Evolutionary conservation across 805 yeast genomes (phyloP).

Genomic region (Cyberlindnera amylophila): DNA sequence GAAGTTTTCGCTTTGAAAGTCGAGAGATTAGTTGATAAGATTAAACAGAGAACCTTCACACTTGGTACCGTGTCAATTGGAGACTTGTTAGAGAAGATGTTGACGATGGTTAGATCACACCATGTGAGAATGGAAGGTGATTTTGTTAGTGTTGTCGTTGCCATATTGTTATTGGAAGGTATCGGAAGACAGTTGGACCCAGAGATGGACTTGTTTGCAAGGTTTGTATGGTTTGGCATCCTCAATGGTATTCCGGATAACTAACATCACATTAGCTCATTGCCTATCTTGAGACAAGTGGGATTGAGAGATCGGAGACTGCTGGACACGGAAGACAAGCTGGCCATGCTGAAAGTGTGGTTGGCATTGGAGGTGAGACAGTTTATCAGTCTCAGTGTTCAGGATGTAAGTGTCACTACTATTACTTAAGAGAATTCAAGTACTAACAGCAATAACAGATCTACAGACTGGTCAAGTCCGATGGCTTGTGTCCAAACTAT

Average conservation of each 20-base stretch:
- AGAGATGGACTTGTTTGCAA: constrained; percentile 87
- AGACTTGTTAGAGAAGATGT: constrained; percentile 79
- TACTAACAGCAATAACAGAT: constrained; percentile 31
- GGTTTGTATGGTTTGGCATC: constrained; percentile 64
- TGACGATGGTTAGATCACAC: constrained; percentile 86
- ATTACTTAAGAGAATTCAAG: background rate
- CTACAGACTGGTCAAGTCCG: constrained; percentile 55
- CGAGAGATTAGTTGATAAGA: constrained; percentile 73
- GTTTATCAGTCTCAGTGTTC: constrained; percentile 76
- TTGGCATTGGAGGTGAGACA: constrained; percentile 84
- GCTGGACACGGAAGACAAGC: constrained; percentile 53
- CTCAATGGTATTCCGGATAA: constrained; percentile 32
- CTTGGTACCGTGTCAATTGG: constrained; percentile 91
- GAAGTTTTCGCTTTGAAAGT: constrained; percentile 88
- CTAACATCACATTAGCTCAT: constrained; percentile 23
- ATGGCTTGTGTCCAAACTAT: constrained; percentile 62
- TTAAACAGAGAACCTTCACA: constrained; percentile 86
- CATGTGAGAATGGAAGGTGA: constrained; percentile 98
- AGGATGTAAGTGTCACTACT: constrained; percentile 54
- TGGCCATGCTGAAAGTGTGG: constrained; percentile 90
- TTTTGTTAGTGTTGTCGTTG: constrained; percentile 91
- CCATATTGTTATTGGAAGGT: constrained; percentile 87
- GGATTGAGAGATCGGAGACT: constrained; percentile 68
- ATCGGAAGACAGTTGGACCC: constrained; percentile 95
- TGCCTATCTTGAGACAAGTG: constrained; percentile 56